Conservation (phyloP, 768 basidiomycete genomes). For the Chalciporus chontae region DNA sequence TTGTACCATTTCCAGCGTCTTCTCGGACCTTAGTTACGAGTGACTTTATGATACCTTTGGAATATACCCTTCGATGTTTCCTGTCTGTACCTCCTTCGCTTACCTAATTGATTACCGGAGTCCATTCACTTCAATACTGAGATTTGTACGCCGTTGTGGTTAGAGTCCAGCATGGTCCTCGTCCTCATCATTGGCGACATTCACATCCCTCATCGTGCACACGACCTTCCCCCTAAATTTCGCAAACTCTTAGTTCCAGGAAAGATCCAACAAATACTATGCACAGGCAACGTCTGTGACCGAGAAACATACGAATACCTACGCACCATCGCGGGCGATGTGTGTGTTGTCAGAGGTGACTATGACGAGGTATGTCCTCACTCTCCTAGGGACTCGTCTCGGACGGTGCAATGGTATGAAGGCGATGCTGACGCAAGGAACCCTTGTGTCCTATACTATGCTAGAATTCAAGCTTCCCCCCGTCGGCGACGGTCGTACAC, state of each 20-base stretch:
- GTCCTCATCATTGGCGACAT: slow-evolving; percentile 97
- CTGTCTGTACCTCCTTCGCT: slow-evolving; percentile 8
- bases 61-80: background rate
- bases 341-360: slow-evolving; percentile 89
- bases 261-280: slow-evolving; percentile 97
- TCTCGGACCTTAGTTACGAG: background rate
- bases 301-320: slow-evolving; percentile 97
- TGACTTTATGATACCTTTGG: slow-evolving; percentile 3
- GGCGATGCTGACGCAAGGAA: background rate
- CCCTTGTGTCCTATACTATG: background rate
- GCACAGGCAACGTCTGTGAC: slow-evolving; percentile 97
- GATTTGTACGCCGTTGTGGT: background rate
- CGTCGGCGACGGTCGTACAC: slow-evolving; percentile 77
- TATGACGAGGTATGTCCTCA: slow-evolving; percentile 81
- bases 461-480: slow-evolving; percentile 69
- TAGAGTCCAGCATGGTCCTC: slow-evolving; percentile 55
- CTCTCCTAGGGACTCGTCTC: background rate
- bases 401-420: too few relatives aligned
- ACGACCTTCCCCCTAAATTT: slow-evolving; percentile 94
- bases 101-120: slow-evolving; percentile 21
- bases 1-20: background rate
- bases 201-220: slow-evolving; percentile 86
- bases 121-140: background rate
- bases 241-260: slow-evolving; percentile 94
- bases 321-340: slow-evolving; percentile 89